Evolutionary conservation across 2,329 filamentous ascomycete species (phyloP).

Genomic region (Rhynchosporium agropyri): DNA sequence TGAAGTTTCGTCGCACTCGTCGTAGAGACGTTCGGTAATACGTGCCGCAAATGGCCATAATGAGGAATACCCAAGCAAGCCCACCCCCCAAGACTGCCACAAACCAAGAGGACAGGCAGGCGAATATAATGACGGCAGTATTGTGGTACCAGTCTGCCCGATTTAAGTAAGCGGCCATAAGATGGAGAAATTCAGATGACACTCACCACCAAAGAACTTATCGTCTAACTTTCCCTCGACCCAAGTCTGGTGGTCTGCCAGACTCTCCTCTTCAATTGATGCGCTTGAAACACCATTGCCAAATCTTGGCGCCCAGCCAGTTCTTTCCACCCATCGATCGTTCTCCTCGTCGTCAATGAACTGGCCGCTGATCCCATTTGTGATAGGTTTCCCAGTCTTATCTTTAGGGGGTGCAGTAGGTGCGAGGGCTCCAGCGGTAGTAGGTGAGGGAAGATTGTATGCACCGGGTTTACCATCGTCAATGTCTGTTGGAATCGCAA

Average conservation of each 20-base stretch:
- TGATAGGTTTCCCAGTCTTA: constrained; percentile 51
- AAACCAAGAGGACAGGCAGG: constrained; percentile 87
- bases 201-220: constrained; percentile 82
- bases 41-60: constrained; percentile 90
- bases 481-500: constrained; percentile 77
- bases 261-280: constrained; percentile 59
- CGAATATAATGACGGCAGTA: constrained; percentile 88
- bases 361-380: constrained; percentile 49
- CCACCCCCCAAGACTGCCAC: constrained; percentile 88
- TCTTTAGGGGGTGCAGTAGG: constrained; percentile 49
- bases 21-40: constrained; percentile 97
- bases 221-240: constrained; percentile 84
- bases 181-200: background rate
- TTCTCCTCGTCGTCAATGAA: constrained; percentile 55
- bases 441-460: constrained; percentile 77
- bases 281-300: constrained; percentile 62
- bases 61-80: constrained; percentile 86
- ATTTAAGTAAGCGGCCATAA: constrained; percentile 22
- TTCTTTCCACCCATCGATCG: constrained; percentile 57
- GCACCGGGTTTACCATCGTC: constrained; percentile 69
- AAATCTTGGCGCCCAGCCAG: constrained; percentile 89
- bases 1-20: constrained; percentile 90
- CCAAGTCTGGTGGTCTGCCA: constrained; percentile 87
- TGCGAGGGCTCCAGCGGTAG: constrained; percentile 68
- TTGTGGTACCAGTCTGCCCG: constrained; percentile 96